Conservation (phyloP, 2,329 filamentous ascomycete genomes). For the Aspergillus caelatus region DNA sequence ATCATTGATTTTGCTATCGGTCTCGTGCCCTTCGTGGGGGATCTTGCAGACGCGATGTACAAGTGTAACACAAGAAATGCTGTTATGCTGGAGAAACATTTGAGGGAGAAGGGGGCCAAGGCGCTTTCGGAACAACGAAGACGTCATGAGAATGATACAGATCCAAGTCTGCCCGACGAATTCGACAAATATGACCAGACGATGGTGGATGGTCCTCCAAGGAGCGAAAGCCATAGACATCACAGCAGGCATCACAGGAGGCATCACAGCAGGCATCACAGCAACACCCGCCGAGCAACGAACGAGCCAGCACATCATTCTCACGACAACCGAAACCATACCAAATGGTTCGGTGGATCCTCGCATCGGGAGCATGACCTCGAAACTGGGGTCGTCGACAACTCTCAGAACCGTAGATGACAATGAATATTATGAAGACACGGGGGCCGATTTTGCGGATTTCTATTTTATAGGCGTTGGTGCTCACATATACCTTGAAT, state of each 20-base stretch:
- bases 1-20: slow-evolving; percentile 53
- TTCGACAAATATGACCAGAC: slow-evolving; percentile 39
- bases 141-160: slow-evolving; percentile 29
- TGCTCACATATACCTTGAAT: not conserved
- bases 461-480: not conserved
- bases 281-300: slow-evolving; percentile 23
- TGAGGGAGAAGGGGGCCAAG: slow-evolving; percentile 45
- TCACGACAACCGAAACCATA: slow-evolving; percentile 27
- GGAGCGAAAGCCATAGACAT: slow-evolving; percentile 20
- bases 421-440: not conserved
- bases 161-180: slow-evolving; percentile 43
- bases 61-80: slow-evolving; percentile 54
- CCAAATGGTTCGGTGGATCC: slow-evolving; percentile 34
- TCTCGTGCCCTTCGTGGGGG: slow-evolving; percentile 55
- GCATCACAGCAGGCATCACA: slow-evolving; percentile 17
- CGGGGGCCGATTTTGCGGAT: not conserved
- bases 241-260: slow-evolving; percentile 4
- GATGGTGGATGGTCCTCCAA: slow-evolving; percentile 25
- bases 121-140: slow-evolving; percentile 29
- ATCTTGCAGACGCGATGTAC: slow-evolving; percentile 50
- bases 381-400: slow-evolving; percentile 33
- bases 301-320: slow-evolving; percentile 29
- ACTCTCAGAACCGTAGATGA: slow-evolving; percentile 16
- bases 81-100: slow-evolving; percentile 47
- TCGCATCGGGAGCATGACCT: slow-evolving; percentile 30